Evolutionary conservation across 2,329 filamentous ascomycete species (phyloP).

Genomic region (Blastomyces percursus): DNA sequence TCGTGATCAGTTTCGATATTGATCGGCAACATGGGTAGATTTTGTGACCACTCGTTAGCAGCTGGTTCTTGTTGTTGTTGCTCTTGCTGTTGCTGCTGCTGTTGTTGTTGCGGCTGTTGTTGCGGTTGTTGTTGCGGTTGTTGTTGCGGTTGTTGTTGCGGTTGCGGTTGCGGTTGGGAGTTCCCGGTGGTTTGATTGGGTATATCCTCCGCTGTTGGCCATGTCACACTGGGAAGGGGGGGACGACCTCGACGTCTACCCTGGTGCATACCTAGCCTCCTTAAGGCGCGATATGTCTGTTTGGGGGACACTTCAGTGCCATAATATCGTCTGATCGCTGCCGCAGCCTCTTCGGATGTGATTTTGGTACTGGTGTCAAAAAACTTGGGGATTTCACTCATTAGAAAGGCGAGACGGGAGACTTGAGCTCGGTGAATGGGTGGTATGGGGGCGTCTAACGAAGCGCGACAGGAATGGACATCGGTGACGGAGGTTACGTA

Average conservation of each 20-base stretch:
- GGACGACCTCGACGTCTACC: constrained; percentile 9
- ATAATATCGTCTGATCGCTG: constrained; percentile 32
- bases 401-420: constrained; percentile 31
- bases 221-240: neutral
- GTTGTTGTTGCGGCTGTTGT: neutral
- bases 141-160: neutral
- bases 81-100: neutral
- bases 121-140: neutral
- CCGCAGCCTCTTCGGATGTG: constrained; percentile 29
- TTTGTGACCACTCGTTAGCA: neutral
- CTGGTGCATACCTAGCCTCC: constrained; percentile 23
- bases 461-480: constrained; percentile 28
- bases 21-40: neutral
- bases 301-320: constrained; percentile 32
- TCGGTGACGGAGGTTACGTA: constrained; percentile 33
- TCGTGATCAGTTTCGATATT: neutral
- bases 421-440: constrained; percentile 31
- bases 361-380: constrained; percentile 31
- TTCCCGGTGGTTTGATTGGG: neutral
- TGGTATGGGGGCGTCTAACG: constrained; percentile 20
- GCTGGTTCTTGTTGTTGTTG: neutral
- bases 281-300: constrained; percentile 31
- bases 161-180: neutral
- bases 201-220: neutral
- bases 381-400: constrained; percentile 30